Conservation (phyloP, 2,329 filamentous ascomycete genomes). For the Xylariaceae sp. region DNA sequence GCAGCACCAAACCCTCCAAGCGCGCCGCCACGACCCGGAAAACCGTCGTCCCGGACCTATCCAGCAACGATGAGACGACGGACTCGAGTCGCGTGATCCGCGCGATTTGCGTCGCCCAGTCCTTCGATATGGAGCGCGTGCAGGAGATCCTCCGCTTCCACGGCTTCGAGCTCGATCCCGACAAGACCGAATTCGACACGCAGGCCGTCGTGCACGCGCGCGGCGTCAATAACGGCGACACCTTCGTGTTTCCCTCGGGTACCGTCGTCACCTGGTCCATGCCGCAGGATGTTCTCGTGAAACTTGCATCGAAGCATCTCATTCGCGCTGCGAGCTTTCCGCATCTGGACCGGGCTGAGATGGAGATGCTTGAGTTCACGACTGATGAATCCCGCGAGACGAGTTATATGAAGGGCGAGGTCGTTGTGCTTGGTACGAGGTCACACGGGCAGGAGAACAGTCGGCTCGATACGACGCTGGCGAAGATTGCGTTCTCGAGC, state of each 20-base stretch:
- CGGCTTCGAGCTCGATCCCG: slow-evolving; percentile 58
- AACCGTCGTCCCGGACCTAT: slow-evolving; percentile 22
- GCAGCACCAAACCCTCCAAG: slow-evolving; percentile 62
- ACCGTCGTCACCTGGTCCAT: slow-evolving; percentile 91
- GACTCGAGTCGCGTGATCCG: slow-evolving; percentile 43
- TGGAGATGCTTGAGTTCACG: slow-evolving; percentile 83
- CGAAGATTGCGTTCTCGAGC: slow-evolving; percentile 95
- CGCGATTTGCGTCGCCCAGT: slow-evolving; percentile 58
- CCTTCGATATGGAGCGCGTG: slow-evolving; percentile 59
- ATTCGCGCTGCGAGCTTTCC: slow-evolving; percentile 70
- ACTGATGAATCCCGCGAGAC: slow-evolving; percentile 68
- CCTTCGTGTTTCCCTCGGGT: slow-evolving; percentile 93
- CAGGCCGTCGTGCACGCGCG: slow-evolving; percentile 60
- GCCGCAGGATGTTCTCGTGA: slow-evolving; percentile 65
- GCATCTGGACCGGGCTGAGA: slow-evolving; percentile 67
- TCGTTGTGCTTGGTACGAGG: slow-evolving; percentile 82
- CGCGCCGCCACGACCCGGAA: slow-evolving; percentile 40
- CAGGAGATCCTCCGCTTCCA: slow-evolving; percentile 52
- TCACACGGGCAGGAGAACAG: slow-evolving; percentile 39
- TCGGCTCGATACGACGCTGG: slow-evolving; percentile 60
- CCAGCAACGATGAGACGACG: slow-evolving; percentile 36
- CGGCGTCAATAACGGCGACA: slow-evolving; percentile 65
- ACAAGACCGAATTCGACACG: slow-evolving; percentile 55
- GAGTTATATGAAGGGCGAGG: slow-evolving; percentile 77
- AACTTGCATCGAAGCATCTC: slow-evolving; percentile 65